Conservation (phyloP, 345 rosid genomes). For the Hevea brasiliensis region DNA sequence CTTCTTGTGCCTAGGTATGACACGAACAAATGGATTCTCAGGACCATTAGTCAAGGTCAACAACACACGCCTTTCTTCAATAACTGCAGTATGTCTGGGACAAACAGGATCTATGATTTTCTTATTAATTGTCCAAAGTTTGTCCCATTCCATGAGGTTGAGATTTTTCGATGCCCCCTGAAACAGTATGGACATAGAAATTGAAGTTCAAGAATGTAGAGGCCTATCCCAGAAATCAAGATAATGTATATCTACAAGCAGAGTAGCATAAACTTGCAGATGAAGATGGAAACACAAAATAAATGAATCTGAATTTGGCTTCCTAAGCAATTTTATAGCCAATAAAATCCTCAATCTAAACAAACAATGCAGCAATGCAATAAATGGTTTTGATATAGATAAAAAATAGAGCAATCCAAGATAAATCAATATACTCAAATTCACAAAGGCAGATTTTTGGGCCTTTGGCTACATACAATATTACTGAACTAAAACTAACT, state of each 20-base stretch:
- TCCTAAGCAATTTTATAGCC: not conserved
- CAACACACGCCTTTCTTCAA: conserved; percentile 57
- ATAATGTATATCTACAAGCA: not conserved
- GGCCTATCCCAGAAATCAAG: not conserved
- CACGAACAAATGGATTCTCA: conserved; percentile 62
- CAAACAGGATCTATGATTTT: conserved; percentile 91
- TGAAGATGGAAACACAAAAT: not conserved
- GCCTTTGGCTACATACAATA: not conserved
- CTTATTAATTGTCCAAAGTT: conserved; percentile 94
- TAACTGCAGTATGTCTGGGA: conserved; percentile 93
- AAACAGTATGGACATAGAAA: conserved; percentile 16
- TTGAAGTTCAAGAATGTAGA: not conserved
- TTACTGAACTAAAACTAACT: not conserved
- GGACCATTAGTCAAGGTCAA: conserved; percentile 67
- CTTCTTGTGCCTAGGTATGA: conserved; percentile 85
- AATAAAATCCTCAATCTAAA: not conserved
- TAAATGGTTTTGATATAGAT: not conserved
- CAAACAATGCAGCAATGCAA: not conserved
- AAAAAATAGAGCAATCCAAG: not conserved
- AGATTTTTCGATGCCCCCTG: conserved; percentile 95
- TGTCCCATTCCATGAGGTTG: conserved; percentile 98
- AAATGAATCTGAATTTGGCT: not conserved
- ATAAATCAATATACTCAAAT: not conserved
- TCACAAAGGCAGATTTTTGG: not conserved
- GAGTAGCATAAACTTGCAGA: not conserved